These are phyloP conservation scores for Nakaseomyces glabratus DNA, from an alignment of 1,139 yeast genomes.

Conservation along the genomic window DNA sequence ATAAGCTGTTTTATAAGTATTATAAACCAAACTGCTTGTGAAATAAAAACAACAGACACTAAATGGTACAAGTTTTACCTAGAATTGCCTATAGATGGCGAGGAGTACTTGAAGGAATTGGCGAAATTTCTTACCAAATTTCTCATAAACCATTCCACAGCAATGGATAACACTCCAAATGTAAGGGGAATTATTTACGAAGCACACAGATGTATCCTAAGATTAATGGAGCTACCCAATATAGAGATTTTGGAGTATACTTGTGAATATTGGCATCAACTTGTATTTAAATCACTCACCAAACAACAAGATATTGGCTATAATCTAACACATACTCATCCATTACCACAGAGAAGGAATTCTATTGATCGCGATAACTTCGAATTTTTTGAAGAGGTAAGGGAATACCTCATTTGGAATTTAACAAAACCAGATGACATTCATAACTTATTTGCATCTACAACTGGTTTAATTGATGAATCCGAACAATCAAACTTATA, in stretches of 20 bases:
- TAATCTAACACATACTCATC: background rate
- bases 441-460: background rate
- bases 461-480: background rate
- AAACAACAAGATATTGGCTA: constrained; percentile 2
- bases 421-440: constrained; percentile 4
- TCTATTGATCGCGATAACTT: constrained; percentile 3
- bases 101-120: background rate
- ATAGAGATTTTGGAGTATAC: constrained; percentile 53
- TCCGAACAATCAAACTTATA: constrained; percentile 46
- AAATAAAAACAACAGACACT: too few relatives aligned
- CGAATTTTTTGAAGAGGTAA: constrained; percentile 1
- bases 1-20: too few relatives aligned
- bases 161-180: background rate
- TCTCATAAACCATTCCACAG: background rate
- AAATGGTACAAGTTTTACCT: background rate
- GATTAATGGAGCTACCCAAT: constrained; percentile 72
- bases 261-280: constrained; percentile 21
- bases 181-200: constrained; percentile 1
- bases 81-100: background rate
- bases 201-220: constrained; percentile 1
- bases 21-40: too few relatives aligned
- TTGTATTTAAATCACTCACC: background rate
- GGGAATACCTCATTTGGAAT: constrained; percentile 4
- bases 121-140: background rate
- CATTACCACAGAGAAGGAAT: background rate